Conservation (phyloP, 208 protist species). For the Leishmania major region DNA sequence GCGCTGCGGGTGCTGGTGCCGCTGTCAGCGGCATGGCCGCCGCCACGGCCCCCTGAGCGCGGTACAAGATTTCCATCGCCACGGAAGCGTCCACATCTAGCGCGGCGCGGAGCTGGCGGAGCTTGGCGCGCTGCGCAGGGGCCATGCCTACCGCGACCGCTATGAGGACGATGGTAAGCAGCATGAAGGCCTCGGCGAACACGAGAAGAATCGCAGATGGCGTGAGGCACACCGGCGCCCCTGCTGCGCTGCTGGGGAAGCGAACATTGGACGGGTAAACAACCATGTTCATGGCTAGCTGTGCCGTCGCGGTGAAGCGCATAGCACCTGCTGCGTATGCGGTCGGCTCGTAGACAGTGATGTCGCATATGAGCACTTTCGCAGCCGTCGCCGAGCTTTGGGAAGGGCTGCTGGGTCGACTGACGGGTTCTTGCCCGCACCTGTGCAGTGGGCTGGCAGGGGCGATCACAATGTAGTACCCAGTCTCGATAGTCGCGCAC, state of each 20-base stretch:
- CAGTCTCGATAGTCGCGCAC: background rate
- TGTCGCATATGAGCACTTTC: slow-evolving; percentile 7
- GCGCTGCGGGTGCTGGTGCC: background rate
- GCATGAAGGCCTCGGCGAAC: background rate
- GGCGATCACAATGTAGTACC: background rate
- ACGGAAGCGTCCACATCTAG: slow-evolving; percentile 20
- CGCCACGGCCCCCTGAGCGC: slow-evolving; percentile 10
- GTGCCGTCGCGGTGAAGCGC: background rate
- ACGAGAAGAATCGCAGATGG: background rate
- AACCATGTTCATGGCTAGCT: slow-evolving; percentile 8
- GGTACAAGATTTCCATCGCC: slow-evolving; percentile 19
- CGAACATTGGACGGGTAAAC: background rate
- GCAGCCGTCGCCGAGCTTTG: background rate
- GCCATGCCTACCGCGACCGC: slow-evolving; percentile 1
- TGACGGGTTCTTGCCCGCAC: background rate
- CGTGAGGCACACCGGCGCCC: background rate
- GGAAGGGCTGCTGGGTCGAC: background rate
- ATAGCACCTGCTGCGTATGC: background rate
- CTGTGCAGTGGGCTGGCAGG: slow-evolving; percentile 2
- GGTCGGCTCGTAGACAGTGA: background rate
- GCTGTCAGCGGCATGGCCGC: background rate
- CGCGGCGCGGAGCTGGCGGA: slow-evolving; percentile 11
- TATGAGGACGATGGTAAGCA: slow-evolving; percentile 3
- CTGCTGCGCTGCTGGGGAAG: background rate
- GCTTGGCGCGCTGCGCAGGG: slow-evolving; percentile 17